Evolutionary conservation across 176 grass and related monocot species (phyloP).

Genomic region (Phyllostachys edulis): DNA sequence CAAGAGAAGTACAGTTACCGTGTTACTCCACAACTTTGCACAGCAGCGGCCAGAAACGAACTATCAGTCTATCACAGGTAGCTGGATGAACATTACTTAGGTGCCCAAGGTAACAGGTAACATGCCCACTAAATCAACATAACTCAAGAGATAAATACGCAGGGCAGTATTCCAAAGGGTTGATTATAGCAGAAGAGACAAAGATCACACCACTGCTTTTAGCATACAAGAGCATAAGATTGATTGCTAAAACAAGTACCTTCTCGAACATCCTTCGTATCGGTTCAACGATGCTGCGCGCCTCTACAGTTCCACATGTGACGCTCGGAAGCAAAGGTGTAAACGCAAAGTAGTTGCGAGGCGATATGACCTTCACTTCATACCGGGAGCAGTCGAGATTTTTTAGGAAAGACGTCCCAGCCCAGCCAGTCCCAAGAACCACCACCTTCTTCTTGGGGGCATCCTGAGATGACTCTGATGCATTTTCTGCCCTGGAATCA

Average conservation of each 20-base stretch:
- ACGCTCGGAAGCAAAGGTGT: conserved; percentile 89
- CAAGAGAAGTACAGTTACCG: not conserved
- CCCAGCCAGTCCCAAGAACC: conserved; percentile 97
- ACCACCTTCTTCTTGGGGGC: conserved; percentile 78
- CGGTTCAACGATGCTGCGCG: conserved; percentile 83
- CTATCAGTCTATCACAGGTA: not conserved
- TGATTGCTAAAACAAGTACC: conserved; percentile 38
- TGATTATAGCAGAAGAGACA: not conserved
- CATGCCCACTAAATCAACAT: conserved; percentile 7
- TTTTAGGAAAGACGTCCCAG: conserved; percentile 77
- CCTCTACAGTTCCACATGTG: conserved; percentile 88
- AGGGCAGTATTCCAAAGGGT: not conserved
- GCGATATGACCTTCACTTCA: conserved; percentile 88
- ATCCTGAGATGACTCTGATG: conserved; percentile 27
- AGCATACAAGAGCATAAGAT: not conserved
- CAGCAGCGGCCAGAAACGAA: not conserved
- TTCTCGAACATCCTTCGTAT: conserved; percentile 73
- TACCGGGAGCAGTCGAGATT: conserved; percentile 75
- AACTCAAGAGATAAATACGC: not conserved
- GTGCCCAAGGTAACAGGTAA: not conserved
- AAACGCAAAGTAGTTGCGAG: conserved; percentile 93
- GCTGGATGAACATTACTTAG: not conserved
- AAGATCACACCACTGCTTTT: not conserved
- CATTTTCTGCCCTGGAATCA: conserved; percentile 50
- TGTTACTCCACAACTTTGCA: not conserved